Conservation (phyloP, 805 yeast genomes). For the Saturnispora diversa region DNA sequence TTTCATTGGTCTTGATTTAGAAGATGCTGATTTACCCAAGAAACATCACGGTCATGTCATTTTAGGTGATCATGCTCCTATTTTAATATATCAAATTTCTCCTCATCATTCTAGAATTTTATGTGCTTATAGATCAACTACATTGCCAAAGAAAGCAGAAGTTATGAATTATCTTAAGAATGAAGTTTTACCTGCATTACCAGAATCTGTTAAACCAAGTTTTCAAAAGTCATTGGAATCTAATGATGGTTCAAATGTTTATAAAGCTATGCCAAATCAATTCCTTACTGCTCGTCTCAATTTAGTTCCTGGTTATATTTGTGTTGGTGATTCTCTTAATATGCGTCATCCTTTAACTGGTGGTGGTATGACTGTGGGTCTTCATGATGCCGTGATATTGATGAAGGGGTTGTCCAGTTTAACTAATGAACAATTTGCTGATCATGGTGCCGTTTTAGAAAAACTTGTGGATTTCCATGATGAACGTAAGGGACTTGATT, state of each 20-base stretch:
- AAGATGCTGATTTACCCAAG: slow-evolving; percentile 67
- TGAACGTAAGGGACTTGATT: slow-evolving; percentile 68
- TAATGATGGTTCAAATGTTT: slow-evolving; percentile 36
- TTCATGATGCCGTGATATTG: slow-evolving; percentile 71
- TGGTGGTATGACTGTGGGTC: slow-evolving; percentile 98
- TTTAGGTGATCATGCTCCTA: slow-evolving; percentile 79
- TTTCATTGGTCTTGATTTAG: slow-evolving; percentile 75
- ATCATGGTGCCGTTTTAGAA: slow-evolving; percentile 48
- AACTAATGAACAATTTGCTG: slow-evolving; percentile 45
- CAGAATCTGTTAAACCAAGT: slow-evolving; percentile 55
- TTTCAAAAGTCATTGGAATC: slow-evolving; percentile 52
- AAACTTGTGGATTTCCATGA: slow-evolving; percentile 62
- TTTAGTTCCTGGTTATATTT: slow-evolving; percentile 62
- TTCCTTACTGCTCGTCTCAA: slow-evolving; percentile 74
- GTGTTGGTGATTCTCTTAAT: slow-evolving; percentile 89
- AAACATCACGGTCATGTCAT: slow-evolving; percentile 84
- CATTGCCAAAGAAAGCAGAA: slow-evolving; percentile 56
- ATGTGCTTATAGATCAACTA: slow-evolving; percentile 73
- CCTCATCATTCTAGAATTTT: slow-evolving; percentile 77
- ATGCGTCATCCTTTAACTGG: slow-evolving; percentile 99
- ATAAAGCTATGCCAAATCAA: slow-evolving; percentile 90
- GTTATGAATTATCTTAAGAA: slow-evolving; percentile 51
- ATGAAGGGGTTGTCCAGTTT: slow-evolving; percentile 54
- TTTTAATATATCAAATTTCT: slow-evolving; percentile 80
- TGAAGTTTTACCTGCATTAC: slow-evolving; percentile 61